Evolutionary conservation across 1,284 basidiomycete species (phyloP), one percentile per base, ranked within the genome.

Genomic region (Pseudozyma thailandica): DNA sequence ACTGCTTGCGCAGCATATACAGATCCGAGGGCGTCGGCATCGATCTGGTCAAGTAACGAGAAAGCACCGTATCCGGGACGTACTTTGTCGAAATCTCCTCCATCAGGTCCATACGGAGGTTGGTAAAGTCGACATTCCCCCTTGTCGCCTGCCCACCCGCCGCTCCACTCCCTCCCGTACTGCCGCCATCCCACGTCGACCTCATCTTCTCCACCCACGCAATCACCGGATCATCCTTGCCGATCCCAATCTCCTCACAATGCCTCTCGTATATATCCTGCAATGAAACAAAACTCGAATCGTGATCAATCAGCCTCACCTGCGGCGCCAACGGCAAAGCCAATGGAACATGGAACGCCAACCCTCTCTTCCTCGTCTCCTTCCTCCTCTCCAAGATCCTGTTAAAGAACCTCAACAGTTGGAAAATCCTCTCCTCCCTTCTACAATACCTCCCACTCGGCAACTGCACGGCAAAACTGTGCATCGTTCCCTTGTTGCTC

Each of bases 1-100:
- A 97, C 83, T 97, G 93, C 85, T 97, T 98, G 69, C 96, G 89
- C 89, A 98, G 93, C 65, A 92, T 88, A 94, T 95, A 99, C 6
- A 98, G 87, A 75, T 96, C 93, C 60, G 89, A 89, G 1, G 95
- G 90, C 5, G 88, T 88, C 26, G 87, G 85, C 92, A 97, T 96
- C 23, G 90, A 91, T 47, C 88, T 88, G 42, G 90, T 87, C 90
- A 98, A 92, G 83, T 93, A 98, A 91, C 96, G 79, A 4, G 89
- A 89, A 30, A 99, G 85, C 35, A 98, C 87, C 59, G 90, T 91
- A 56, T 97, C 92, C 4, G 96, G 94, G 21, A 96, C 88, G 85
- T 94, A 89, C 85, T 98, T 98, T 37, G 88, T 84, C 62, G 89
- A 87, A 23, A 98, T 89, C 84, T 98, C 96, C 70, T 97, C 93